A percentile compares a stretch with the other conserved stretches of the same genome.
Evolutionary conservation across 2,329 filamentous ascomycete genomes (phyloP).

Genomic region (Fusarium sp.): DNA sequence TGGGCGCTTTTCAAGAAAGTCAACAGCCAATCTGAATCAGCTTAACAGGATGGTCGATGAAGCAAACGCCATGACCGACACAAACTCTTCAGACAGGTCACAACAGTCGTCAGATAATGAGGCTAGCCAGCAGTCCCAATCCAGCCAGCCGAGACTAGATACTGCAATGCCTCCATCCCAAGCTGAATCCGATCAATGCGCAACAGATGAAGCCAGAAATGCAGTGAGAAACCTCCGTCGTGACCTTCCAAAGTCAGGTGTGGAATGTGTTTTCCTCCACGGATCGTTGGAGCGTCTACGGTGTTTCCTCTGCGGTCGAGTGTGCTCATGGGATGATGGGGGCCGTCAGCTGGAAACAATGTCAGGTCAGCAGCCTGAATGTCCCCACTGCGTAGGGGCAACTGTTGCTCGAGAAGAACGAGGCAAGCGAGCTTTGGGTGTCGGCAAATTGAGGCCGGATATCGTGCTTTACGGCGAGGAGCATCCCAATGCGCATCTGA

Average conservation of each 20-base stretch:
- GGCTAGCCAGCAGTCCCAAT: conserved; percentile 30
- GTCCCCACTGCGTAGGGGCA: conserved; percentile 72
- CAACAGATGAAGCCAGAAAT: conserved; percentile 31
- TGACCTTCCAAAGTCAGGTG: conserved; percentile 55
- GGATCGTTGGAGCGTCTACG: conserved; percentile 74
- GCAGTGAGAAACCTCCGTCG: conserved; percentile 38
- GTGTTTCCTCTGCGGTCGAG: conserved; percentile 70
- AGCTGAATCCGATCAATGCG: conserved; percentile 36
- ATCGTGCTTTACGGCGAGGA: conserved; percentile 82
- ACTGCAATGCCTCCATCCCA: conserved; percentile 15
- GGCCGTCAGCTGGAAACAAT: conserved; percentile 67
- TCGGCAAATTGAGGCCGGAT: conserved; percentile 76
- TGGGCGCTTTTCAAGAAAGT: conserved; percentile 67
- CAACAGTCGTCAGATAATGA: conserved; percentile 35
- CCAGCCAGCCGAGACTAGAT: conserved; percentile 27
- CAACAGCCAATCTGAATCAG: conserved; percentile 50
- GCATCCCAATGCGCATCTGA: conserved; percentile 74
- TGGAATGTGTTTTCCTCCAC: conserved; percentile 77
- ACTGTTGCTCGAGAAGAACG: conserved; percentile 71
- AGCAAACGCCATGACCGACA: conserved; percentile 33
- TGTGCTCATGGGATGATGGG: conserved; percentile 69
- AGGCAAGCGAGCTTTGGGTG: conserved; percentile 74
- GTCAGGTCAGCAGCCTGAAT: conserved; percentile 73
- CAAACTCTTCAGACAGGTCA: conserved; percentile 37
- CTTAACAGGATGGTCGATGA: conserved; percentile 54